Conservation (phyloP, 805 yeast species). For the Candida odintsovae region DNA sequence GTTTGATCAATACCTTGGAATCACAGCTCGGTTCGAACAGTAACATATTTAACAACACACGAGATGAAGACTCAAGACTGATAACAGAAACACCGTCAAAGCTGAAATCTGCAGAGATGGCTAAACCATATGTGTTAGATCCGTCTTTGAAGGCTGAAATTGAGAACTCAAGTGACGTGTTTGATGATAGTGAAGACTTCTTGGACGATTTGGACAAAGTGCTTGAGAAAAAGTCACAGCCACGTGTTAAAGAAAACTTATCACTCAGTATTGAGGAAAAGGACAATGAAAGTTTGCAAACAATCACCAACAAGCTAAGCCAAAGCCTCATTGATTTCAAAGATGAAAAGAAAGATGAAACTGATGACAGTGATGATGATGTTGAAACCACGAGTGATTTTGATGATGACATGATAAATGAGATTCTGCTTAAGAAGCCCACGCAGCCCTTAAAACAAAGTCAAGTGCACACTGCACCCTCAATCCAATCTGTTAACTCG, state of each 20-base stretch:
- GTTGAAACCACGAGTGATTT: conserved; percentile 6
- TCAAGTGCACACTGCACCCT: neutral
- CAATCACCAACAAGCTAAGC: conserved; percentile 2
- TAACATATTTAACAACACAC: conserved; percentile 6
- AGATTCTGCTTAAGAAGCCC: conserved; percentile 11
- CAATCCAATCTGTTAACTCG: neutral
- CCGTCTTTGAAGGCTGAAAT: neutral
- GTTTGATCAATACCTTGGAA: conserved; percentile 13
- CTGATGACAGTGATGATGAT: neutral
- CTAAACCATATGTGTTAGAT: neutral
- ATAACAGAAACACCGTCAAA: conserved; percentile 14
- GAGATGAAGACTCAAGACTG: neutral
- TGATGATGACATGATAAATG: conserved; percentile 17
- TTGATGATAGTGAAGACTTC: conserved; percentile 24
- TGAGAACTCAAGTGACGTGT: conserved; percentile 18
- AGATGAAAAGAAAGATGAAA: neutral
- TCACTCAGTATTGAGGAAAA: neutral
- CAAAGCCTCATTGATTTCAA: conserved; percentile 11
- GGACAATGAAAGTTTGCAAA: conserved; percentile 1
- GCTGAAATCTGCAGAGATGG: neutral
- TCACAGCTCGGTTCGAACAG: conserved; percentile 4
- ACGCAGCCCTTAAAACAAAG: conserved; percentile 2
- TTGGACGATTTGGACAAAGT: conserved; percentile 12
- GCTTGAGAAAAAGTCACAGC: conserved; percentile 3
- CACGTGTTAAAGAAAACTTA: neutral